Conservation (phyloP, 2,329 filamentous ascomycete species). For the Xylaria sp. region DNA sequence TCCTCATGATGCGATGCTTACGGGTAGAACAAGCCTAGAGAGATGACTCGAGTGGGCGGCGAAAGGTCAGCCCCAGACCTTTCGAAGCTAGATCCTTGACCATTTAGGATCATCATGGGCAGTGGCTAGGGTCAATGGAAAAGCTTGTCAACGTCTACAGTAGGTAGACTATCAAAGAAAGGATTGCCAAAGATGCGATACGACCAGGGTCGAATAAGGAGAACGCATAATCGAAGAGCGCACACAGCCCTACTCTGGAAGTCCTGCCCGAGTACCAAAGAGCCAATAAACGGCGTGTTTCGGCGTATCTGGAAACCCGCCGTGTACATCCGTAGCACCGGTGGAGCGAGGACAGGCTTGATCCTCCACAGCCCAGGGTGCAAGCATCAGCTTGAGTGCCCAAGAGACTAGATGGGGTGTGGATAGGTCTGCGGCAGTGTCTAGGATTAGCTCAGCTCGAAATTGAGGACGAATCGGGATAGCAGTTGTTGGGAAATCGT, state of each 20-base stretch:
- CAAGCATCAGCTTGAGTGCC: not conserved
- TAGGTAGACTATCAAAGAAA: not conserved
- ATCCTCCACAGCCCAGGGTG: not conserved
- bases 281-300: not conserved
- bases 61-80: slow-evolving; percentile 17
- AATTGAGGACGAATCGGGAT: slow-evolving; percentile 15
- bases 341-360: slow-evolving; percentile 2
- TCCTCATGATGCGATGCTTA: slow-evolving; percentile 27
- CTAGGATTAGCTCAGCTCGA: slow-evolving; percentile 21
- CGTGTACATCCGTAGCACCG: not conserved
- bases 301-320: not conserved
- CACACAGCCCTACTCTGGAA: slow-evolving; percentile 16
- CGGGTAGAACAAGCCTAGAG: slow-evolving; percentile 8
- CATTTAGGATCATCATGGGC: not conserved
- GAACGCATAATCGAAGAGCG: not conserved
- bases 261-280: not conserved
- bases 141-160: slow-evolving; percentile 5
- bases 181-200: not conserved
- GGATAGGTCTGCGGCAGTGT: not conserved
- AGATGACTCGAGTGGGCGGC: slow-evolving; percentile 5
- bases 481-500: not conserved
- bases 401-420: slow-evolving; percentile 9
- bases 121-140: slow-evolving; percentile 5
- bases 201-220: slow-evolving; percentile 7
- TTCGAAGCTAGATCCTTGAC: slow-evolving; percentile 16